Evolutionary conservation across 208 protist genomes (phyloP).

Genomic region (Acanthamoeba divionensis): DNA sequence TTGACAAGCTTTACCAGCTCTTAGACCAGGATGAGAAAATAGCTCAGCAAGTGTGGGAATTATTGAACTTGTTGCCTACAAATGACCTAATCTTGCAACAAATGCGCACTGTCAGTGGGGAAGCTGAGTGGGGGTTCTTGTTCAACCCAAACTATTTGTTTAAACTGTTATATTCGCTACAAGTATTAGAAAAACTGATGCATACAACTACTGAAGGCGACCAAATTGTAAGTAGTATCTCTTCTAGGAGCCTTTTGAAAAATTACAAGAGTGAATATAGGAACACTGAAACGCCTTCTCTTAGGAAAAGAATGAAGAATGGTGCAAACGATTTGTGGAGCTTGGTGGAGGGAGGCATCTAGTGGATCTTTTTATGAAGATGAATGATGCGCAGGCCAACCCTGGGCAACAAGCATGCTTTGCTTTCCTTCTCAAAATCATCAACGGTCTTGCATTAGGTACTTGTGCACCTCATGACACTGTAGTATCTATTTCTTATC

Average conservation of each 20-base stretch:
- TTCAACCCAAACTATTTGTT: constrained; percentile 57
- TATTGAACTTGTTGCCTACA: constrained; percentile 53
- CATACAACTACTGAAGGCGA: neutral
- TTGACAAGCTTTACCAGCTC: constrained; percentile 48
- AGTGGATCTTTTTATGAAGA: constrained; percentile 23
- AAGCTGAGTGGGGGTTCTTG: constrained; percentile 29
- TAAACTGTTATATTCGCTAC: constrained; percentile 61
- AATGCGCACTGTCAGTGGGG: neutral
- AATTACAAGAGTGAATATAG: too few species aligned
- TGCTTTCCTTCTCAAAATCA: neutral
- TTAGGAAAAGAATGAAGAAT: neutral
- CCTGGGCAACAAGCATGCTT: neutral
- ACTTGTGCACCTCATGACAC: neutral
- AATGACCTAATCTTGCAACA: constrained; percentile 55
- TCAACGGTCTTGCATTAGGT: neutral
- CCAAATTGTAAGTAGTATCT: too few species aligned
- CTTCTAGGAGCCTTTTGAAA: too few species aligned
- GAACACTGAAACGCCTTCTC: too few species aligned
- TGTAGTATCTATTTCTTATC: neutral
- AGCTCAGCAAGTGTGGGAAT: constrained; percentile 59
- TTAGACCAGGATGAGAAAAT: constrained; percentile 58
- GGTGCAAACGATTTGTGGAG: neutral
- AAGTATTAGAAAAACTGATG: constrained; percentile 46
- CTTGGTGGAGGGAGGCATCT: constrained; percentile 26
- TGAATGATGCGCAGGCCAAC: neutral